These are phyloP conservation scores for Podospora fimiseda DNA, from an alignment of 495 filamentous ascomycete genomes.

Conservation along the genomic window DNA sequence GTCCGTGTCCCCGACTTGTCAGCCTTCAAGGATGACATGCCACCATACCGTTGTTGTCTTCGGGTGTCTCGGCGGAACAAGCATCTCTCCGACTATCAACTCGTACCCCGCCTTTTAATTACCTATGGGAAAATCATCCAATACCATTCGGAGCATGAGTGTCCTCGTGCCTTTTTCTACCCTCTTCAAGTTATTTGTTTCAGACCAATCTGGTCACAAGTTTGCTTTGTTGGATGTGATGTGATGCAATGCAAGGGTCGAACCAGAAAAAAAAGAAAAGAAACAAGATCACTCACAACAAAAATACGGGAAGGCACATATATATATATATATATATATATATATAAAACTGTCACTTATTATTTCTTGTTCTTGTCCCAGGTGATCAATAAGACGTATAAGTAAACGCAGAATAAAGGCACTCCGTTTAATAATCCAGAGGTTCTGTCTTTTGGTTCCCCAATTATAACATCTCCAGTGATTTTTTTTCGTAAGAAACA, in stretches of 20 bases:
- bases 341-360: no score
- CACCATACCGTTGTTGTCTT: neutral
- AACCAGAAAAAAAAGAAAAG: neutral
- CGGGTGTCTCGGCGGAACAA: neutral
- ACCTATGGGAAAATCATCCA: no score
- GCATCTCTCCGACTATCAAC: neutral
- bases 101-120: conserved; percentile 4
- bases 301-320: no score
- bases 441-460: no score
- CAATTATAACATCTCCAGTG: no score
- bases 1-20: neutral
- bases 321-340: no score
- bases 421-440: no score
- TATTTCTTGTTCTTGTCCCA: no score
- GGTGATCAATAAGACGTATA: no score
- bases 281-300: neutral
- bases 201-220: neutral
- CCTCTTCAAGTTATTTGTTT: no score
- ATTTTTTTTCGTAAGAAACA: neutral
- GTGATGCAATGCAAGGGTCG: neutral
- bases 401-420: no score
- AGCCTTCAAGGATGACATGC: conserved; percentile 10
- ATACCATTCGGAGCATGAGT: neutral
- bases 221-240: neutral
- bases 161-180: neutral